Percentiles rank a stretch among this genome's conserved stretches.
phyloP scores from a whole-genome alignment of 129 eudicot species.

The Flaveria sonorensis region DNA sequence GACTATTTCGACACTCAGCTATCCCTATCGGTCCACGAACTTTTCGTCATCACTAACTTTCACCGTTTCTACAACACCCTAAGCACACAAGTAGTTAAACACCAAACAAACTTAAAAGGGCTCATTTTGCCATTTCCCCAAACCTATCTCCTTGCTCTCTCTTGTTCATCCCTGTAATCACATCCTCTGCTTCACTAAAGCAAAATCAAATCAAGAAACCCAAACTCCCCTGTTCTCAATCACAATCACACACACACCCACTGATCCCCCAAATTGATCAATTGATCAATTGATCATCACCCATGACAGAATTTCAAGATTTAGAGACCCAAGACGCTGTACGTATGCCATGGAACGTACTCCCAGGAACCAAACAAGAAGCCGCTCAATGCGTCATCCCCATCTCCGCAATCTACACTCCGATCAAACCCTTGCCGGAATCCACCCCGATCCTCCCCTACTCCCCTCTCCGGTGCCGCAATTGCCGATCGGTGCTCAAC shows the following conservation, averaged over 20 bases:
- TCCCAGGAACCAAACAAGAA: slow-evolving; percentile 83
- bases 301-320: slow-evolving; percentile 78
- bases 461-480: slow-evolving; percentile 88
- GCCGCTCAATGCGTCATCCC: slow-evolving; percentile 71
- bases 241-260: slow-evolving; percentile 5
- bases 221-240: background rate
- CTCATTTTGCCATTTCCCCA: too few species aligned
- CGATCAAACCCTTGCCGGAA: slow-evolving; percentile 73
- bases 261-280: slow-evolving; percentile 4
- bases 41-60: too few species aligned
- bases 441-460: slow-evolving; percentile 67
- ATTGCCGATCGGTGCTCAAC: slow-evolving; percentile 85
- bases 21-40: too few species aligned
- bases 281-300: background rate
- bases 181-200: too few species aligned
- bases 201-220: too few species aligned
- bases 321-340: slow-evolving; percentile 80
- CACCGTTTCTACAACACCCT: too few species aligned
- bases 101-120: too few species aligned
- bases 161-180: too few species aligned
- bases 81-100: too few species aligned
- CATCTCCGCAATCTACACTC: slow-evolving; percentile 90
- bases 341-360: slow-evolving; percentile 97
- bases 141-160: too few species aligned
- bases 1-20: too few species aligned